A percentile compares a stretch with the other conserved stretches of the same genome.
These are phyloP conservation scores for Panaeolus papilionaceus DNA, from an alignment of 768 basidiomycete genomes.

Conservation along the genomic window DNA sequence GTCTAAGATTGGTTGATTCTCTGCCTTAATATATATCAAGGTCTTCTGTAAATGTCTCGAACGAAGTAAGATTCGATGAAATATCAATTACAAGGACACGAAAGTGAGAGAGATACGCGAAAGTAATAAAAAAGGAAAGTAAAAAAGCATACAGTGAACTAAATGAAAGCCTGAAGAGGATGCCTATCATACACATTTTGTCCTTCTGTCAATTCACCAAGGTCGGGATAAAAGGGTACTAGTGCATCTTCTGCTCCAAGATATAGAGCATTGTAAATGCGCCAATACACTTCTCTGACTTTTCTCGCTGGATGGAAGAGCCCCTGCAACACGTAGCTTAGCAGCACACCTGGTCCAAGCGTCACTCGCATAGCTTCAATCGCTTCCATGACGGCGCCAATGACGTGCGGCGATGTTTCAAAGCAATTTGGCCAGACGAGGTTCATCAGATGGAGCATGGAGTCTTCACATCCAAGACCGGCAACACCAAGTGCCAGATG, in stretches of 20 bases:
- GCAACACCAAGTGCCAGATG: conserved; percentile 97
- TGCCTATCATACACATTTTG: conserved; percentile 90
- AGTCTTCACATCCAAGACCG: conserved; percentile 97
- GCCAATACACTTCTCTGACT: conserved; percentile 98
- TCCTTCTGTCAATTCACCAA: conserved; percentile 89
- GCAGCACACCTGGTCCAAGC: conserved; percentile 89
- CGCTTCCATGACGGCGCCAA: conserved; percentile 97
- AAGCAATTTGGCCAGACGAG: conserved; percentile 99
- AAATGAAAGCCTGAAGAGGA: conserved; percentile 85
- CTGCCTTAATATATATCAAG: conserved; percentile 14
- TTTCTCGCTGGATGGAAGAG: conserved; percentile 97
- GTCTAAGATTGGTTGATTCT: conserved; percentile 6
- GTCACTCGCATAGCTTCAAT: conserved; percentile 98
- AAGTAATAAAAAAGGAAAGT: conserved; percentile 12
- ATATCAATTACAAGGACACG: conserved; percentile 6
- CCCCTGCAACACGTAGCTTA: conserved; percentile 94
- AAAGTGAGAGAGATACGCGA: conserved; percentile 10
- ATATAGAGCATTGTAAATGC: conserved; percentile 93
- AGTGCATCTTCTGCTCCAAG: conserved; percentile 90
- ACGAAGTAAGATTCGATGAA: conserved; percentile 9
- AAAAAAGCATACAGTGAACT: conserved; percentile 27
- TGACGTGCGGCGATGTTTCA: conserved; percentile 97
- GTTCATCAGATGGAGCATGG: conserved; percentile 97
- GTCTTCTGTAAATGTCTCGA: conserved; percentile 1
- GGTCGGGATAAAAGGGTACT: conserved; percentile 94